These are phyloP conservation scores for Cryptococcus amylolentus DNA, from an alignment of 1,284 basidiomycete species.

Conservation along the genomic window DNA sequence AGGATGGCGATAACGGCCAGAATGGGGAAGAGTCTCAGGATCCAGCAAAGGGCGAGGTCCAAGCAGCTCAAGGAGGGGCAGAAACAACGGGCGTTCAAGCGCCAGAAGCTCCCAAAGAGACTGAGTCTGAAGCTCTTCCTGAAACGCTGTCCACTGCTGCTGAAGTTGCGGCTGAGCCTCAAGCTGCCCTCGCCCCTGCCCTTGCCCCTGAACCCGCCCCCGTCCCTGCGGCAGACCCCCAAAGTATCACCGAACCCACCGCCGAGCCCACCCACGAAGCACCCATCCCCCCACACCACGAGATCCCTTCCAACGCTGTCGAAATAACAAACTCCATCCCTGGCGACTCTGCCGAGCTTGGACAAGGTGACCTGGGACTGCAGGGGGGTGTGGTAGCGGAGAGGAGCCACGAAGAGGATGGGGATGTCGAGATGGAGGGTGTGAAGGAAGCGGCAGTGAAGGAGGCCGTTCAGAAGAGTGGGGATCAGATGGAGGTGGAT, in stretches of 20 bases:
- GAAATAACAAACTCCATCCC: conserved; percentile 26
- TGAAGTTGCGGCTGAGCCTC: neutral
- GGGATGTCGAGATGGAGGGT: conserved; percentile 5
- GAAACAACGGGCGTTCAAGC: no score
- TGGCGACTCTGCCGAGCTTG: conserved; percentile 19
- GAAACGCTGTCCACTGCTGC: conserved; percentile 3
- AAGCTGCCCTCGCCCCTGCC: neutral
- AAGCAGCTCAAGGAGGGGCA: conserved; percentile 10
- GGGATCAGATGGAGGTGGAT: conserved; percentile 21
- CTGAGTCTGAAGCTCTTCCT: neutral
- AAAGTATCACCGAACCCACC: neutral
- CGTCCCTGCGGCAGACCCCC: neutral
- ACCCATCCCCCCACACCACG: conserved; percentile 4
- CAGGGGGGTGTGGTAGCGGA: conserved; percentile 19
- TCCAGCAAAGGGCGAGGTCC: conserved; percentile 10
- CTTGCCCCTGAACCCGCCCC: neutral
- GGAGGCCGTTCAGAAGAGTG: conserved; percentile 3
- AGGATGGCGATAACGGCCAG: conserved; percentile 19
- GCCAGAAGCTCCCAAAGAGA: neutral
- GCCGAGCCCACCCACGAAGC: conserved; percentile 10
- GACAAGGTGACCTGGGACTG: conserved; percentile 17
- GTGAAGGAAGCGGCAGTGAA: neutral
- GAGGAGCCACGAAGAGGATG: conserved; percentile 7
- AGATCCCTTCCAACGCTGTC: conserved; percentile 32
- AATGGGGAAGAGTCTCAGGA: conserved; percentile 20